Evolutionary conservation across 108 stramenopile genomes (phyloP), one percentile per base, ranked within the genome.

Genomic region (Seminavis robusta): DNA sequence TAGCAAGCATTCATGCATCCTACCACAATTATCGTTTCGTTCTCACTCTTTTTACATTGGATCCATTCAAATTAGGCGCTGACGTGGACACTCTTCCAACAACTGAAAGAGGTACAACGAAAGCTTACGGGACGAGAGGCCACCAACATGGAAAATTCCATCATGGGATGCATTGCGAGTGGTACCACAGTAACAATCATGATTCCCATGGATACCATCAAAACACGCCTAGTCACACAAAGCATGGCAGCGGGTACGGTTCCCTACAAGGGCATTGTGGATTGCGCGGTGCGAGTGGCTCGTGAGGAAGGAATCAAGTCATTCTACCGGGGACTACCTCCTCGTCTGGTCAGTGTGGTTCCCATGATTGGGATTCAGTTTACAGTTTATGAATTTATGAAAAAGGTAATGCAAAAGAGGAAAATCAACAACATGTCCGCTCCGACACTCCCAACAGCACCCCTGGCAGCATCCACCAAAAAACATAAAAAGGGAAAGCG

Each of bases 331-430:
- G 92, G 95, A 25, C 79, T 98, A 16, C 67, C 94, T 30, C 97
- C 97, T 33, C 72, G 97, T 23, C 68, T 98, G 29, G 69, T 98
- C 10, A 85, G 87, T 65, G 96, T 97, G 30, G 97, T 98, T 29
- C 97, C 97, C 24, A 97, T 97, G 97, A 98, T 96, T 74, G 97
- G 95, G 1, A 95, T 98, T 43, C 97, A 98, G 64, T 97, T 95
- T 65, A 87, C 90, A 3, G 84, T 95, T 9, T 97, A 95, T 67
- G 95, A 96, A 64, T 79, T 69, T 26, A 88, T 88, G 82, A 94
- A 92, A 60, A 86, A 78, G 36, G 45, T 88, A 13, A 86, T 94
- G 84, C 40, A 87, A 7, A 24, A 59, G 47, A 71, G 58, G 75
- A 43, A 38, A 61, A 46, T 33, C 4, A 56, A 52, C 36, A 17